Conservation (phyloP, 441 rosid genomes). For the Kokia cookei region DNA sequence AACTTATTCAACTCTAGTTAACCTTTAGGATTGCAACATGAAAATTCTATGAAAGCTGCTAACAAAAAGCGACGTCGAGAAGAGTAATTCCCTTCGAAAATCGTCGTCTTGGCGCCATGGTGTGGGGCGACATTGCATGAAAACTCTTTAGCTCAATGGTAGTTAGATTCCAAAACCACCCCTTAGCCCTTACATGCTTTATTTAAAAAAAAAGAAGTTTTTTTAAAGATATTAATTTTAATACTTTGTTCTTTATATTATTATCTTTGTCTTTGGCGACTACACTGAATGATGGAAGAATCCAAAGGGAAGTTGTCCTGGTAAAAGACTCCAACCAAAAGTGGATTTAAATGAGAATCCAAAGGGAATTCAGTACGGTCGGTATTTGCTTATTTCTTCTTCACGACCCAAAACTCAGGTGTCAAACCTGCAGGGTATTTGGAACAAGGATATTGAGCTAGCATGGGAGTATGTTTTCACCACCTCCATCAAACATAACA, state of each 20-base stretch:
- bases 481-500: neutral
- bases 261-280: no score
- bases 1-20: no score
- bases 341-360: constrained; percentile 29
- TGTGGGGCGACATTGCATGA: constrained; percentile 79
- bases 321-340: constrained; percentile 54
- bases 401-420: constrained; percentile 90
- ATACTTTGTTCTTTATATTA: no score
- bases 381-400: constrained; percentile 83
- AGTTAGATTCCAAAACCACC: neutral
- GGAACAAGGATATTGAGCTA: constrained; percentile 79
- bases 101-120: constrained; percentile 92
- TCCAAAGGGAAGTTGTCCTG: constrained; percentile 68
- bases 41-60: no score
- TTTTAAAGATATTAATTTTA: neutral
- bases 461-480: constrained; percentile 70
- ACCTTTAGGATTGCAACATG: no score
- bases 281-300: neutral
- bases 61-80: no score
- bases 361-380: constrained; percentile 83
- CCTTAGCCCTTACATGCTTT: no score
- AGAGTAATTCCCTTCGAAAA: constrained; percentile 74
- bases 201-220: neutral
- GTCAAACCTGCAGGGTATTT: constrained; percentile 86
- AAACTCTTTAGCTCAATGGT: constrained; percentile 78